Evolutionary conservation across 139 green algal genomes (phyloP).

Genomic region (Trebouxia sp.): DNA sequence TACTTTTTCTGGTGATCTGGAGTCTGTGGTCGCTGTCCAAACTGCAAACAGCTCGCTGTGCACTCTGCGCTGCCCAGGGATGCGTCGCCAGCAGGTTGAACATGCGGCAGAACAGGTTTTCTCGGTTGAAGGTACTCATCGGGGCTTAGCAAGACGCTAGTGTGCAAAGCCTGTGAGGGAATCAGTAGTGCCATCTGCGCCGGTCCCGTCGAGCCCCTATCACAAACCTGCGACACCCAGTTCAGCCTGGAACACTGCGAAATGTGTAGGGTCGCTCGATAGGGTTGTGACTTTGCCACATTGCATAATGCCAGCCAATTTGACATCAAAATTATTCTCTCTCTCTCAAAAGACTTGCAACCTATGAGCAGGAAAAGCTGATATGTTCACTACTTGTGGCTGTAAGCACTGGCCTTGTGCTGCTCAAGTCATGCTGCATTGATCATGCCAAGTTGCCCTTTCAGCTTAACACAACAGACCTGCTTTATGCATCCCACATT

Average conservation of each 20-base stretch:
- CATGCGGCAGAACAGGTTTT: constrained; percentile 17
- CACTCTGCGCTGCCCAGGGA: constrained; percentile 14
- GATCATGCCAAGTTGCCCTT: too few species aligned
- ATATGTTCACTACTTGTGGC: too few species aligned
- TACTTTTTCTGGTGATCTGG: constrained; percentile 63
- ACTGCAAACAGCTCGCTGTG: constrained; percentile 27
- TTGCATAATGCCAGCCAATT: too few species aligned
- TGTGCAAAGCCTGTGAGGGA: neutral
- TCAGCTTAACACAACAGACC: too few species aligned
- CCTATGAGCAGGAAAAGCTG: too few species aligned
- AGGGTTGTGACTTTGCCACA: too few species aligned
- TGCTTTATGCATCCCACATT: too few species aligned
- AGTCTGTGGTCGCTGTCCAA: constrained; percentile 46
- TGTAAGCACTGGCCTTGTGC: too few species aligned
- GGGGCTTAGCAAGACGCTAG: neutral
- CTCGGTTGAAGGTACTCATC: constrained; percentile 1
- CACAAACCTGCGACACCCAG: neutral
- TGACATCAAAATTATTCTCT: too few species aligned
- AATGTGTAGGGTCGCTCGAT: too few species aligned
- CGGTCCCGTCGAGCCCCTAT: neutral
- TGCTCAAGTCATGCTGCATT: too few species aligned
- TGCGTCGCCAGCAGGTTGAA: constrained; percentile 26
- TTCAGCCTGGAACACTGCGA: neutral
- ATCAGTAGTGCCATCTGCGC: neutral
- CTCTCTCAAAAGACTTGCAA: too few species aligned